These are phyloP conservation scores for Didymellaceae sp. DNA, from an alignment of 2,329 filamentous ascomycete species.

Conservation along the genomic window DNA sequence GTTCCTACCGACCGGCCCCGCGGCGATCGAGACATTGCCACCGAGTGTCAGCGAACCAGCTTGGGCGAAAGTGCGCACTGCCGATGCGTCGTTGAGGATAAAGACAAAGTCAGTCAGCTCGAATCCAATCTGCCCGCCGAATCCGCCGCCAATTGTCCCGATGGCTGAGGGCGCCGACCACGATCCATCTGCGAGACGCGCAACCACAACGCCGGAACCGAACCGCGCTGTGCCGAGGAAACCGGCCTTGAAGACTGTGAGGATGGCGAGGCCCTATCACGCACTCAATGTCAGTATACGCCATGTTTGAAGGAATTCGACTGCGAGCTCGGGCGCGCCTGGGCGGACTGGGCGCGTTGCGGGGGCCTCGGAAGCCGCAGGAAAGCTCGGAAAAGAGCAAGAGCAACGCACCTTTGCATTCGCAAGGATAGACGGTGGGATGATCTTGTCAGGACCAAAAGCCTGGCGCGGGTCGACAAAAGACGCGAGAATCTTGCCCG, in stretches of 20 bases:
- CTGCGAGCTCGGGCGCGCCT: conserved; percentile 2
- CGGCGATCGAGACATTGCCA: conserved; percentile 94
- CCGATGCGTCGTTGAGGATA: conserved; percentile 89
- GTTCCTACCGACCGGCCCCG: conserved; percentile 91
- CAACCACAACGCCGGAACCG: conserved; percentile 82
- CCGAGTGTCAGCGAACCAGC: conserved; percentile 89
- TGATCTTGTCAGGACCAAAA: conserved; percentile 96
- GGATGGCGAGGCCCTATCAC: conserved; percentile 74
- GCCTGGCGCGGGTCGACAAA: conserved; percentile 93
- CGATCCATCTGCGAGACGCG: conserved; percentile 74
- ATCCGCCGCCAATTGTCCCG: conserved; percentile 79
- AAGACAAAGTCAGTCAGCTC: conserved; percentile 96
- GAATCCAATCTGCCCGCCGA: conserved; percentile 86
- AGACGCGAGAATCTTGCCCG: conserved; percentile 90
- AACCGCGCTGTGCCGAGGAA: conserved; percentile 84
- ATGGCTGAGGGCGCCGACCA: conserved; percentile 87
- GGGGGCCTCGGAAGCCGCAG: conserved; percentile 9
- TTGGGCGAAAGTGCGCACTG: conserved; percentile 93
- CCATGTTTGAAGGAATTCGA: not conserved
- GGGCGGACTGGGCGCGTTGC: conserved; percentile 12
- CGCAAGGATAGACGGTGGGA: conserved; percentile 85
- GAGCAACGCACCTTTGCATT: conserved; percentile 82
- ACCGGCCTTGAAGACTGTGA: conserved; percentile 86
- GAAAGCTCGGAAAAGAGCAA: conserved; percentile 25
- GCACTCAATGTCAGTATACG: conserved; percentile 8